Base-by-base conservation (phyloP, 2,329 filamentous ascomycete genomes). In the Aaosphaeria pasadenensis region DNA sequence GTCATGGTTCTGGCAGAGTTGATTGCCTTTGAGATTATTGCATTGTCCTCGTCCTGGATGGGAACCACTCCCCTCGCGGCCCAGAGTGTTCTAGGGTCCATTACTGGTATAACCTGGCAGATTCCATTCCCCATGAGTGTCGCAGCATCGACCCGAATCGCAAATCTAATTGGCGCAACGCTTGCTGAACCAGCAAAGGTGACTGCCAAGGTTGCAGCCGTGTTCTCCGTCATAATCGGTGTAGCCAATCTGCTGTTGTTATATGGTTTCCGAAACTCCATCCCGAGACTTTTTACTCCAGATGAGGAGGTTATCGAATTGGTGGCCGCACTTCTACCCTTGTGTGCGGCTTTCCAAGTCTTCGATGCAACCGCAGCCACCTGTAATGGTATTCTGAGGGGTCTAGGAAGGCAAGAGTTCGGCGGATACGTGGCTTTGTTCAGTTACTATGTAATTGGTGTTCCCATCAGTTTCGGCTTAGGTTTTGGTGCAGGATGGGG, bases 1-100 rank as follows among this genome's bases (percentile, higher is more conserved):
- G 76, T 96, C 55, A 96, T 96, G 91, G 87, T 97, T 2, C 85
- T 95, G 67, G 91, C 92, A 5, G 92, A 97, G 68, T 95, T 89
- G 73, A 80, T 96, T 7, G 91, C 91, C 5, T 97, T 97, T 67
- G 92, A 97, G 69, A 84, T 96, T 43, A 77, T 96, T 53, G 96
- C 91, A 0, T 77, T 96, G n/a, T 84, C 85, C 6, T 83, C 89
- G 0, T 89, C 86, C 44, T 89, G 88, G 58, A 85, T 96, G 49
- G 88, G 88, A 11, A 84, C 88, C 1, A 85, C 85, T 13, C 84
- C 87, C 52, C 81, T 97, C 1, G 92, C 92, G 0, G 91, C 94
- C 0, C 91, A 99, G 70, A 91, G 88, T 32, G 85, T 96, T 11
- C 76, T 97, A 2, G 82, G 86, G 24, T 94, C 88, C 0, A 77